These are phyloP conservation scores for Aureobasidium pullulans DNA, from an alignment of 2,329 filamentous ascomycete species.

Conservation along the genomic window DNA sequence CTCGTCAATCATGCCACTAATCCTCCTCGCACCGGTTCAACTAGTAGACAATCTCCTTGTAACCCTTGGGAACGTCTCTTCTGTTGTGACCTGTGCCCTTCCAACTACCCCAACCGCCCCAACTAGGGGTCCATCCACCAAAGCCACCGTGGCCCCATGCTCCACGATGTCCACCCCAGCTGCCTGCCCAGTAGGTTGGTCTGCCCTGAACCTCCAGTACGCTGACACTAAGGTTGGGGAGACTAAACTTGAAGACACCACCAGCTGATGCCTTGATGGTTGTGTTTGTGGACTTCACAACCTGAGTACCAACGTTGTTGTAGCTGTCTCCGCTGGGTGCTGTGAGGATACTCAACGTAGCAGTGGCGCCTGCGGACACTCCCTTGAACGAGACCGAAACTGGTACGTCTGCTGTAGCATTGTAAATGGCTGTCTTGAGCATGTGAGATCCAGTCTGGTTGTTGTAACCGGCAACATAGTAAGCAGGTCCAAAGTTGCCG, in stretches of 20 bases:
- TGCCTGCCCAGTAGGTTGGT: slow-evolving; percentile 8
- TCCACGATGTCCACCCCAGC: background rate
- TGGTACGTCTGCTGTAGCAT: slow-evolving; percentile 34
- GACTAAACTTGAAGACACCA: slow-evolving; percentile 45
- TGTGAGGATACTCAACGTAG: slow-evolving; percentile 35
- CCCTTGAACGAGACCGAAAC: slow-evolving; percentile 29
- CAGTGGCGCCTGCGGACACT: slow-evolving; percentile 24
- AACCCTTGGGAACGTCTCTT: background rate
- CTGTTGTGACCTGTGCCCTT: background rate
- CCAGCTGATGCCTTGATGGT: slow-evolving; percentile 37
- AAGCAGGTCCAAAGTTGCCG: slow-evolving; percentile 30
- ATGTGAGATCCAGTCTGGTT: slow-evolving; percentile 27
- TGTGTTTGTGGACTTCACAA: slow-evolving; percentile 38
- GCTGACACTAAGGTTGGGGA: slow-evolving; percentile 51
- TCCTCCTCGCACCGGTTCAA: background rate
- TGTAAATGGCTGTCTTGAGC: slow-evolving; percentile 41
- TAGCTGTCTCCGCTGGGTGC: slow-evolving; percentile 22
- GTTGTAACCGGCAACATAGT: slow-evolving; percentile 36
- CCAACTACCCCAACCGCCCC: background rate
- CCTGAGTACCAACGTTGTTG: slow-evolving; percentile 34
- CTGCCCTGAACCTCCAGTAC: slow-evolving; percentile 39
- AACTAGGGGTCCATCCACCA: background rate
- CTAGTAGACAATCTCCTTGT: slow-evolving; percentile 13
- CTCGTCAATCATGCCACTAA: background rate
- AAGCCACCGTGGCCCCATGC: slow-evolving; percentile 3